Percentiles rank a stretch among this genome's conserved stretches.
These are phyloP conservation scores for Hyaloperonospora arabidopsidis DNA, from an alignment of 352 stramenopile genomes.

Conservation along the genomic window DNA sequence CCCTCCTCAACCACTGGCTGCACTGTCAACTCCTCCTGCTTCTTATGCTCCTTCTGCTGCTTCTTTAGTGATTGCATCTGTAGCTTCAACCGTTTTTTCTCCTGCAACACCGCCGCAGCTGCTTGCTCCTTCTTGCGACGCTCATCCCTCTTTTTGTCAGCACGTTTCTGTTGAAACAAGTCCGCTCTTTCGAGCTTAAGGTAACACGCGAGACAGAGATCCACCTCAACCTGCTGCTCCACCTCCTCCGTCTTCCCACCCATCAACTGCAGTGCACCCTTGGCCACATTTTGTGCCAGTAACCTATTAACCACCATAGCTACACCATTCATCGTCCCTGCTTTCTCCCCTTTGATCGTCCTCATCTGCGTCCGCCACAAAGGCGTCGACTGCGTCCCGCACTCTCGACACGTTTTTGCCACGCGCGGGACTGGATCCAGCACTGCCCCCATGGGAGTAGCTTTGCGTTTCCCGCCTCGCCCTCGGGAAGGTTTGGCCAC, in stretches of 20 bases:
- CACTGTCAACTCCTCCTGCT: constrained; percentile 21
- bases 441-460: constrained; percentile 34
- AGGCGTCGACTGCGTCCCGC: constrained; percentile 50
- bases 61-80: constrained; percentile 52
- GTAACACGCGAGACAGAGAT: constrained; percentile 66
- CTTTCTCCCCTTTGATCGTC: constrained; percentile 14
- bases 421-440: constrained; percentile 34
- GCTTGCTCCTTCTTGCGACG: constrained; percentile 27
- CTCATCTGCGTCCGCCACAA: constrained; percentile 50
- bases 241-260: constrained; percentile 22
- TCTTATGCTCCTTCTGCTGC: constrained; percentile 49
- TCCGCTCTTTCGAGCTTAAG: constrained; percentile 60
- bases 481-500: constrained; percentile 34
- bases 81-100: constrained; percentile 44
- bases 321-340: constrained; percentile 1
- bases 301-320: constrained; percentile 6
- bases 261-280: constrained; percentile 6
- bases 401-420: constrained; percentile 31
- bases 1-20: constrained; percentile 4
- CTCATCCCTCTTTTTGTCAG: constrained; percentile 31
- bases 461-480: constrained; percentile 58
- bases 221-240: constrained; percentile 23
- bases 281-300: constrained; percentile 10
- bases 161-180: constrained; percentile 50
- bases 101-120: constrained; percentile 10